phyloP scores from a whole-genome alignment of 306 rosid species.

The Cicer yamashitae region DNA sequence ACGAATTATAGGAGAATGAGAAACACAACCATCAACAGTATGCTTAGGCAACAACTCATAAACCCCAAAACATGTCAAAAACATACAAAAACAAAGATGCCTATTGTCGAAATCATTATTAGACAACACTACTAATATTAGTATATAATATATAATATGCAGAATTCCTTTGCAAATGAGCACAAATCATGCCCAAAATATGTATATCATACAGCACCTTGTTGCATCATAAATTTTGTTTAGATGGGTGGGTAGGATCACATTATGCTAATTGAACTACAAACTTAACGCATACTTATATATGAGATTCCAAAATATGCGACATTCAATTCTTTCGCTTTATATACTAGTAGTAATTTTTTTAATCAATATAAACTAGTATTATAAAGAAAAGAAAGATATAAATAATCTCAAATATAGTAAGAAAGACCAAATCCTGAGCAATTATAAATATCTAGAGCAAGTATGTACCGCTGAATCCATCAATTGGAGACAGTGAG shows the following conservation, averaged over 20 bases:
- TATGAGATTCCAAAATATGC: slow-evolving; percentile 7
- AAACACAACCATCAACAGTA: not conserved
- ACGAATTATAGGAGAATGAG: not conserved
- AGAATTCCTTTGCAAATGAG: not conserved
- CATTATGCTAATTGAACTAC: not conserved
- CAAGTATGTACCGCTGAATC: not conserved
- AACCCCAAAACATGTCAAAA: slow-evolving; percentile 12
- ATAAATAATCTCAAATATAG: not conserved
- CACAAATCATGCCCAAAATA: not conserved
- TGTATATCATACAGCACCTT: not conserved
- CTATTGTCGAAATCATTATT: not conserved
- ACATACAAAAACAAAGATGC: slow-evolving; percentile 3
- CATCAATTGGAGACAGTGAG: not conserved
- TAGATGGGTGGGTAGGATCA: not conserved
- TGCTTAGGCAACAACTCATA: not conserved
- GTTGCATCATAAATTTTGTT: not conserved
- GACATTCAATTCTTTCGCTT: not conserved
- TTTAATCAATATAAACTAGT: too few species aligned
- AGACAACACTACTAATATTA: not conserved
- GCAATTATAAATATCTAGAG: not conserved
- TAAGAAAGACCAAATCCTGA: not conserved
- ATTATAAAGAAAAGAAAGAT: not conserved
- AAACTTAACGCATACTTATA: not conserved
- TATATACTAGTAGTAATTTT: not conserved
- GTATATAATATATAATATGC: not conserved